Conservation (phyloP, 345 rosid genomes). For the Brassica nigra region DNA sequence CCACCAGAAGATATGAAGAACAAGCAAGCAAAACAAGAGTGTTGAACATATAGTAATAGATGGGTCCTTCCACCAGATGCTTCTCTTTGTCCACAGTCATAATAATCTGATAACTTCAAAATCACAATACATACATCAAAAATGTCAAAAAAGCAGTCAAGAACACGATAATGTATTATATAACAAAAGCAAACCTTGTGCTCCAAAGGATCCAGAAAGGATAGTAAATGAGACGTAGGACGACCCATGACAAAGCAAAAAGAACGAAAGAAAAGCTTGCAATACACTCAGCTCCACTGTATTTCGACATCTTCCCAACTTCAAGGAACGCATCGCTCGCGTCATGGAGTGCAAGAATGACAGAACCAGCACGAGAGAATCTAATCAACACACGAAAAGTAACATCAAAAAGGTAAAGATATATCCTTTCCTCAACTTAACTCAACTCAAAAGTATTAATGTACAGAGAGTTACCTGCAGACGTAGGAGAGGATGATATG, state of each 20-base stretch:
- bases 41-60: constrained; percentile 83
- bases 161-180: neutral
- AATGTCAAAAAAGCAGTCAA: neutral
- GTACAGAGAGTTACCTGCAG: constrained; percentile 51
- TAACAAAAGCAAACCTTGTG: constrained; percentile 65
- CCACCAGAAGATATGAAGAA: constrained; percentile 97
- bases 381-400: constrained; percentile 45
- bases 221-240: constrained; percentile 84
- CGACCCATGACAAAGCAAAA: constrained; percentile 83
- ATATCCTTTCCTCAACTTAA: neutral
- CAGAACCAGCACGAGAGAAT: constrained; percentile 85
- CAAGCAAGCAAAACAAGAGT: constrained; percentile 69
- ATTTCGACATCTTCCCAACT: constrained; percentile 94
- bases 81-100: constrained; percentile 66
- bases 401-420: neutral
- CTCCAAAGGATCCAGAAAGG: constrained; percentile 99
- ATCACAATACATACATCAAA: neutral
- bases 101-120: constrained; percentile 75
- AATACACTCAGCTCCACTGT: constrained; percentile 74
- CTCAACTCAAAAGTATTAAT: neutral
- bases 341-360: constrained; percentile 94
- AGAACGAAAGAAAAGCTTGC: constrained; percentile 76
- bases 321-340: constrained; percentile 91
- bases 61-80: constrained; percentile 63
- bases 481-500: constrained; percentile 85